Base-by-base conservation (phyloP, 805 yeast species). In the Lipomyces chichibuensis region DNA sequence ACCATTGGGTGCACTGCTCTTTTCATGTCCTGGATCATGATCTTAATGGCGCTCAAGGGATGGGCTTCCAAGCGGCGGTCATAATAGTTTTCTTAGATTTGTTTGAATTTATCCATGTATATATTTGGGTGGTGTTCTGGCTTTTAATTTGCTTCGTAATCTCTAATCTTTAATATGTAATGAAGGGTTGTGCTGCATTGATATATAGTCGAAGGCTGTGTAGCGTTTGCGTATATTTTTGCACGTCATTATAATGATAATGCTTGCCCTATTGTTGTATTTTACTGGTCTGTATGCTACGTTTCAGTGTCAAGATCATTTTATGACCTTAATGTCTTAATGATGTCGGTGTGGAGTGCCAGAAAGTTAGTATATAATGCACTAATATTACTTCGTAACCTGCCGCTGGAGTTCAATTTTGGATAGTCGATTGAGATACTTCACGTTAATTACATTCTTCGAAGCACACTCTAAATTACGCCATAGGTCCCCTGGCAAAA, bases 11-110 rank as follows among this genome's bases (percentile, higher is more conserved):
- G 87, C 57, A 83, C 89, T 46, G 85, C 94, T 1, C 80, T 94
- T 55, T 67, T 92, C 11, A 92, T 95, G 97, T 89, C 90, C 0
- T 92, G 97, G 96, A 87, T 87, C 67, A 90, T 91, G 90, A 60
- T 81, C 6, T 80, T 92, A 17, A 84, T 92, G 75, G 75, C 80
- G 8, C 55, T 80, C 65, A 80, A 78, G 71, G 80, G 81, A 49
- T 72, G 75, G 75, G 75, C 74, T 17, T 20, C 61, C 20, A 58
- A 51, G 57, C 68, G 69, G 25, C 67, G 69, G 11, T 57, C 63
- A 14, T 60, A 33, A 20, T 29, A 23, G 23, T 5, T 32, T 53
- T 59, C 17, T 62, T 25, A 23, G 35, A 11, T 37, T 20, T 33
- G 25, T 32, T 54, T 17, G n/a, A 14, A 8, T 29, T 54, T 43